These are phyloP conservation scores for Fusarium sp. DNA, from an alignment of 2,329 filamentous ascomycete species.

Conservation along the genomic window DNA sequence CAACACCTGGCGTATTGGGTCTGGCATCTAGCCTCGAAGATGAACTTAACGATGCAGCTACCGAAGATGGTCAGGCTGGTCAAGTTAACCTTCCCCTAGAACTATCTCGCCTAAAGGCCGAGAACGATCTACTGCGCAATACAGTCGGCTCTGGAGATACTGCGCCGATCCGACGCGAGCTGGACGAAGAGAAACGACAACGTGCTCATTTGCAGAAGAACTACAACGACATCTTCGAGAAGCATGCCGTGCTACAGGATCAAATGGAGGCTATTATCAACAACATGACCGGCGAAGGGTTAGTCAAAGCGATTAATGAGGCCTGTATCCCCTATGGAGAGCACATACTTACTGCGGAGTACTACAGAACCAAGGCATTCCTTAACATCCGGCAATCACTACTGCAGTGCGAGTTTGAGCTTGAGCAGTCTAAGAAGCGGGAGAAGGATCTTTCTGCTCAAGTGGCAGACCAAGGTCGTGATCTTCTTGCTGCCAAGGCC, in stretches of 20 bases:
- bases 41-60: constrained; percentile 68
- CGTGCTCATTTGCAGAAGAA: constrained; percentile 67
- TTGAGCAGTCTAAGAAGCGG: constrained; percentile 61
- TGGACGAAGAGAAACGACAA: constrained; percentile 68
- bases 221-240: constrained; percentile 71
- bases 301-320: constrained; percentile 60
- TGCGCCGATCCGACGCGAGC: constrained; percentile 67
- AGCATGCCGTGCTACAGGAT: constrained; percentile 69
- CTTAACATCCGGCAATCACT: constrained; percentile 66
- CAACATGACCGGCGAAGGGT: constrained; percentile 69
- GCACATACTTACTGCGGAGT: constrained; percentile 61
- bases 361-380: constrained; percentile 68
- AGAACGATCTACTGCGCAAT: constrained; percentile 71
- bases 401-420: constrained; percentile 61
- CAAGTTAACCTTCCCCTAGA: constrained; percentile 64
- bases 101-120: constrained; percentile 71
- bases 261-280: constrained; percentile 70
- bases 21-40: constrained; percentile 68
- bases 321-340: constrained; percentile 44
- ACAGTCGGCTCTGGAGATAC: constrained; percentile 69
- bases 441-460: constrained; percentile 63
- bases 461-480: constrained; percentile 68
- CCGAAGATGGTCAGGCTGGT: constrained; percentile 51
- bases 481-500: constrained; percentile 66
- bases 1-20: constrained; percentile 33